These are phyloP conservation scores for Paecilomyces sp. DNA, from an alignment of 2,329 filamentous ascomycete species.

Conservation along the genomic window DNA sequence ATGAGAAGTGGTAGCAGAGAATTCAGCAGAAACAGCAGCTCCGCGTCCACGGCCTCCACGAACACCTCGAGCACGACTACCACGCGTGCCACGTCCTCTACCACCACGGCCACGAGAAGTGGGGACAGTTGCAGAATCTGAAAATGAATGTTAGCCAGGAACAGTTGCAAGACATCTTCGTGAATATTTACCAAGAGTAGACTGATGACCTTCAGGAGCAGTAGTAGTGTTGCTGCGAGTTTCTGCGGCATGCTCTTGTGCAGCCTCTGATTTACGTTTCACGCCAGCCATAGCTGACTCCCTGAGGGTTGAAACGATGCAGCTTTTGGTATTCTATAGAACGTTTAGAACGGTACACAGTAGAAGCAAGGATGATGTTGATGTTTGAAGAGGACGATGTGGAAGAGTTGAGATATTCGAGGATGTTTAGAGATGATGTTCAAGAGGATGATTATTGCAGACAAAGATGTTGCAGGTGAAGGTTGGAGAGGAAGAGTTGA, in stretches of 20 bases:
- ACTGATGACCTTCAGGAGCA: neutral
- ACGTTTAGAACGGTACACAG: neutral
- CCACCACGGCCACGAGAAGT: neutral
- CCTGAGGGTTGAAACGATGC: neutral
- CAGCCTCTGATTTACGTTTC: constrained; percentile 24
- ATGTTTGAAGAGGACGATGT: neutral
- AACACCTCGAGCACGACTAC: neutral
- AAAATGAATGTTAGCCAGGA: neutral
- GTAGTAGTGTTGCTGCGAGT: neutral
- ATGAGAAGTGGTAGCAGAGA: neutral
- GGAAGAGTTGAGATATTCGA: neutral
- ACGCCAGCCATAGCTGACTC: constrained; percentile 28
- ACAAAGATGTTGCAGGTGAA: too few relatives aligned
- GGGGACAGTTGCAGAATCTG: neutral
- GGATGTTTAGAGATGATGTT: neutral
- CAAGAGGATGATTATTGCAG: too few relatives aligned
- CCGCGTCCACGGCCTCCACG: neutral
- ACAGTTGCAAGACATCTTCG: neutral
- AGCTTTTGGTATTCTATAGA: neutral
- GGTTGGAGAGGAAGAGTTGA: neutral
- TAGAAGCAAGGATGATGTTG: neutral
- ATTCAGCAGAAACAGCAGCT: neutral
- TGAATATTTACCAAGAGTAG: neutral
- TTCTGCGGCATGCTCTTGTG: constrained; percentile 9
- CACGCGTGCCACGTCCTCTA: neutral